These are phyloP conservation scores for Solanum rostratum DNA, from an alignment of 257 asterid genomes.

Conservation along the genomic window DNA sequence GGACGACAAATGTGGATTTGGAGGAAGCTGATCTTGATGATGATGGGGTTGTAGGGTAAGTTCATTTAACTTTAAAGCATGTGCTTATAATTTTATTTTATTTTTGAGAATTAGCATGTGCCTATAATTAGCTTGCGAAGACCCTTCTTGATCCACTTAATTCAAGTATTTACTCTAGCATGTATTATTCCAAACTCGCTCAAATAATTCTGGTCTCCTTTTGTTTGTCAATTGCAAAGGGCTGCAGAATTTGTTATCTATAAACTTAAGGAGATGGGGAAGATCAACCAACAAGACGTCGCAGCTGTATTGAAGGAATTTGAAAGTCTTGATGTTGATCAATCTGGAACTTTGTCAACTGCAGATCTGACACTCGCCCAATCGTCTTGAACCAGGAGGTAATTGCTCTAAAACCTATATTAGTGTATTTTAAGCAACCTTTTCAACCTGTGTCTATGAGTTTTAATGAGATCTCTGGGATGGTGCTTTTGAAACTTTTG, in stretches of 20 bases:
- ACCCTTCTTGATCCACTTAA: not conserved
- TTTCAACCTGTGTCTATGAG: not conserved
- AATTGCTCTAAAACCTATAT: not conserved
- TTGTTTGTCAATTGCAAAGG: slow-evolving; percentile 20
- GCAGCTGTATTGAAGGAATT: slow-evolving; percentile 50
- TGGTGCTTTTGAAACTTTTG: too few relatives aligned
- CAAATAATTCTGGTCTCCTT: not conserved
- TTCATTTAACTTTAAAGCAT: not conserved
- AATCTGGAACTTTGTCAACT: slow-evolving; percentile 71
- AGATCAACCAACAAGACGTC: slow-evolving; percentile 65
- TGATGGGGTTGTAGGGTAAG: slow-evolving; percentile 67
- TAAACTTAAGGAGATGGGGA: slow-evolving; percentile 96
- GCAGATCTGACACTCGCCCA: slow-evolving; percentile 60
- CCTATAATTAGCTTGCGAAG: not conserved
- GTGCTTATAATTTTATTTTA: not conserved
- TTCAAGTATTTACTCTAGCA: not conserved
- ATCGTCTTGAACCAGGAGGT: slow-evolving; percentile 14
- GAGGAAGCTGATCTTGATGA: slow-evolving; percentile 85
- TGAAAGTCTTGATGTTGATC: slow-evolving; percentile 73
- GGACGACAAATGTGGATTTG: slow-evolving; percentile 66
- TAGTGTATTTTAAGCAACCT: not conserved
- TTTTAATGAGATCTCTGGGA: not conserved
- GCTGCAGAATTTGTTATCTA: slow-evolving; percentile 65
- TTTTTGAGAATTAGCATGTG: too few relatives aligned
- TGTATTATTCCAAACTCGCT: not conserved